Evolutionary conservation across 306 rosid species (phyloP).

Genomic region (Cicer chorassanicum): DNA sequence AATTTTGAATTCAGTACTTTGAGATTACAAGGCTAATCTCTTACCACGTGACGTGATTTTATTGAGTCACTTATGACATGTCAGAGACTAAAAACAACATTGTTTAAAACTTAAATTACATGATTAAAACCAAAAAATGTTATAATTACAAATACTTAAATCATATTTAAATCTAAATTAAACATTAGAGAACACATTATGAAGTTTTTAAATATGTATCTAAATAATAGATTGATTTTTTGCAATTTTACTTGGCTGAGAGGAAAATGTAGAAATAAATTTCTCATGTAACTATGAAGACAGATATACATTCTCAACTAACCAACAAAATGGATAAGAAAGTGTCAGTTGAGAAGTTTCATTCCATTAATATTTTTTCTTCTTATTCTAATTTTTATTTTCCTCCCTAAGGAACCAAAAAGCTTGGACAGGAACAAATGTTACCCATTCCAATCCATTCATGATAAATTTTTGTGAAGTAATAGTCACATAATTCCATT

Average conservation of each 20-base stretch:
- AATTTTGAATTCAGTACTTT: too few species aligned
- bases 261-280: background rate
- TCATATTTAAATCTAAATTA: too few species aligned
- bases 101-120: too few species aligned
- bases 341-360: slow-evolving; percentile 27
- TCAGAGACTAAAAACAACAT: too few species aligned
- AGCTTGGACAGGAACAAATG: background rate
- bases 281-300: slow-evolving; percentile 12
- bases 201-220: too few species aligned
- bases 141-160: too few species aligned
- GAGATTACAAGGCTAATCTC: too few species aligned
- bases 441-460: background rate
- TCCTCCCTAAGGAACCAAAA: background rate
- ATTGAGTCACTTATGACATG: too few species aligned
- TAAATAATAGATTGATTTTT: too few species aligned
- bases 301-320: slow-evolving; percentile 35
- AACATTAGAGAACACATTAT: too few species aligned
- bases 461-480: background rate
- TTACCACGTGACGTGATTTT: too few species aligned
- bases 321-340: slow-evolving; percentile 40
- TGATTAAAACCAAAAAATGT: too few species aligned
- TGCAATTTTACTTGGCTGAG: slow-evolving; percentile 18
- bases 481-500: slow-evolving; percentile 37
- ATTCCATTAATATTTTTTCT: background rate
- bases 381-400: background rate